Percentiles rank a stretch among this genome's conserved stretches.
Conservation (phyloP, 768 basidiomycete species). For the Solioccasus polychromus region DNA sequence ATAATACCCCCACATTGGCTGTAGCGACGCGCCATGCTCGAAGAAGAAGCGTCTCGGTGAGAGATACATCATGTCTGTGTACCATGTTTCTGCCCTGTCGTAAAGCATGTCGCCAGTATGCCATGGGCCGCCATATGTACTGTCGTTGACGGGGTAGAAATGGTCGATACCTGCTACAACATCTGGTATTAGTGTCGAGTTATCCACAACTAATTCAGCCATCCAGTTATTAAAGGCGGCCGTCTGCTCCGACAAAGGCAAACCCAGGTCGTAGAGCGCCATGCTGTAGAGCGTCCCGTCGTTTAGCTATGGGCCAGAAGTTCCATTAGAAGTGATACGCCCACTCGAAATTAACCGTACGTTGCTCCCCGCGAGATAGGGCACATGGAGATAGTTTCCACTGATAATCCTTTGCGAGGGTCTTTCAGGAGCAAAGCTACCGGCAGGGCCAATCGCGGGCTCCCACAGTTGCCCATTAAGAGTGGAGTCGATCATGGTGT, state of each 20-base stretch:
- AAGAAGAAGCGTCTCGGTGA: constrained; percentile 50
- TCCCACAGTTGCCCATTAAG: constrained; percentile 58
- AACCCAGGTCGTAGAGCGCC: constrained; percentile 35
- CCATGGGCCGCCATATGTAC: constrained; percentile 47
- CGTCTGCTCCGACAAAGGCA: constrained; percentile 40
- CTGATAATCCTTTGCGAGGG: constrained; percentile 44
- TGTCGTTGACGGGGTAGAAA: constrained; percentile 49
- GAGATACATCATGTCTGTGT: constrained; percentile 57
- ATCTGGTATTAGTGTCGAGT: constrained; percentile 26
- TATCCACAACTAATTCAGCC: constrained; percentile 48
- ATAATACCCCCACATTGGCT: constrained; percentile 52
- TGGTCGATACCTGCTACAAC: constrained; percentile 39
- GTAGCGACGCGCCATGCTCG: constrained; percentile 42
- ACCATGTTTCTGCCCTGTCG: constrained; percentile 55
- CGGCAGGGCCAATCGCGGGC: constrained; percentile 49
- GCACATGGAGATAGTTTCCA: constrained; percentile 51
- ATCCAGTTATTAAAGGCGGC: constrained; percentile 48
- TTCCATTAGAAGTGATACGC: neutral
- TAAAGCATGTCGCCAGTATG: constrained; percentile 60
- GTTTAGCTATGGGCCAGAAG: constrained; percentile 5
- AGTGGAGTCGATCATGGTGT: constrained; percentile 41
- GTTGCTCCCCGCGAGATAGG: constrained; percentile 56
- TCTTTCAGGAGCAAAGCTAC: constrained; percentile 45
- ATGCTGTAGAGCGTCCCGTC: constrained; percentile 11
- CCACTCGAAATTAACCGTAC: constrained; percentile 25